These are phyloP conservation scores for Erigeron philadelphicus DNA, from an alignment of 140 eudicot species.

Conservation along the genomic window DNA sequence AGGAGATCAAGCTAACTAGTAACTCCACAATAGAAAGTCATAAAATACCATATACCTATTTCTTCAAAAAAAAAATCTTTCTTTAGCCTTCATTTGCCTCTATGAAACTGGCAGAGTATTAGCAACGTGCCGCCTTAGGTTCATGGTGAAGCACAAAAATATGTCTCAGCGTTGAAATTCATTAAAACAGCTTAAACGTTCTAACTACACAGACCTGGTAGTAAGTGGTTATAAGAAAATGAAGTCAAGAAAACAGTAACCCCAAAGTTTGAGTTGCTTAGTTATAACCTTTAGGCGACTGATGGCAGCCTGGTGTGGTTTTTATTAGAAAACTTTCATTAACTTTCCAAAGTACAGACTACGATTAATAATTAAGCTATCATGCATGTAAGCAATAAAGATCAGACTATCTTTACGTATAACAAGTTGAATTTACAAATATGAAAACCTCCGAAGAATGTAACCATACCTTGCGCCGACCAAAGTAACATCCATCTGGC, in stretches of 20 bases:
- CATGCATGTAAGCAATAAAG: background rate
- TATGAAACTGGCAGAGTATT: background rate
- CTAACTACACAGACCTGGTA: background rate
- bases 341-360: background rate
- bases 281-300: background rate
- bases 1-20: background rate
- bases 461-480: constrained; percentile 70
- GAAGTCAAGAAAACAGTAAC: constrained; percentile 8
- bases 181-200: background rate
- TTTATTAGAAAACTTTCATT: background rate
- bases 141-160: constrained; percentile 5
- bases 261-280: constrained; percentile 10
- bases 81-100: background rate
- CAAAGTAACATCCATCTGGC: constrained; percentile 96
- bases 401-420: background rate
- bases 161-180: background rate
- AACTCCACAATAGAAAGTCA: constrained; percentile 10
- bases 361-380: constrained; percentile 4
- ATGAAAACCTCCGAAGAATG: background rate
- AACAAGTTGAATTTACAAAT: background rate
- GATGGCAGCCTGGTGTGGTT: background rate
- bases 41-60: constrained; percentile 10
- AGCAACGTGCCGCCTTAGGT: background rate
- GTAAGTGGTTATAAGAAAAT: constrained; percentile 1
- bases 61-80: background rate